phyloP scores from a whole-genome alignment of 2,329 filamentous ascomycete genomes.

The Venturia oleaginea region DNA sequence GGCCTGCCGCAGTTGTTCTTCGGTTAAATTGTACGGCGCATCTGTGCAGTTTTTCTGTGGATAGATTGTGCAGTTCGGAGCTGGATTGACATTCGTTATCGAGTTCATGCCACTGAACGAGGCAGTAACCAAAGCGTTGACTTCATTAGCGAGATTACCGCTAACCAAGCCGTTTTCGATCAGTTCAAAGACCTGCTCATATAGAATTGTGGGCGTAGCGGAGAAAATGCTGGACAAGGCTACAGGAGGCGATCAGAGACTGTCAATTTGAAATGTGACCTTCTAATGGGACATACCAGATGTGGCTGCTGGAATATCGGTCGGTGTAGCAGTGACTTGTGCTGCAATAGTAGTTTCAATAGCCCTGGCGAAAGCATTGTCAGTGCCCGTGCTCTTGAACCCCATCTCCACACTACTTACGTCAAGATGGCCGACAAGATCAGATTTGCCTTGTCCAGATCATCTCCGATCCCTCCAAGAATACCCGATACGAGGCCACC shows the following conservation, averaged over 20 bases:
- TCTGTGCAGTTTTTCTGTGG: slow-evolving; percentile 33
- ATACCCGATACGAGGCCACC: neutral
- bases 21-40: slow-evolving; percentile 40
- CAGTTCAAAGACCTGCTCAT: neutral
- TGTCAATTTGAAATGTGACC: too few relatives aligned
- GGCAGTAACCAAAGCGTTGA: neutral
- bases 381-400: neutral
- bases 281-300: neutral
- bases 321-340: slow-evolving; percentile 4
- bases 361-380: neutral
- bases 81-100: slow-evolving; percentile 8
- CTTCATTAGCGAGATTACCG: neutral
- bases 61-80: slow-evolving; percentile 7
- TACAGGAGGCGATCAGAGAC: neutral
- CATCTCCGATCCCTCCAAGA: neutral
- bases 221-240: neutral
- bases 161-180: neutral
- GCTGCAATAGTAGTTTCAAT: slow-evolving; percentile 5
- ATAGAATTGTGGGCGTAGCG: neutral
- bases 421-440: slow-evolving; percentile 1
- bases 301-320: neutral
- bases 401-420: neutral
- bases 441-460: neutral
- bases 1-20: slow-evolving; percentile 39
- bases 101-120: neutral